Conservation (phyloP, 805 yeast species). For the Candida maesae region DNA sequence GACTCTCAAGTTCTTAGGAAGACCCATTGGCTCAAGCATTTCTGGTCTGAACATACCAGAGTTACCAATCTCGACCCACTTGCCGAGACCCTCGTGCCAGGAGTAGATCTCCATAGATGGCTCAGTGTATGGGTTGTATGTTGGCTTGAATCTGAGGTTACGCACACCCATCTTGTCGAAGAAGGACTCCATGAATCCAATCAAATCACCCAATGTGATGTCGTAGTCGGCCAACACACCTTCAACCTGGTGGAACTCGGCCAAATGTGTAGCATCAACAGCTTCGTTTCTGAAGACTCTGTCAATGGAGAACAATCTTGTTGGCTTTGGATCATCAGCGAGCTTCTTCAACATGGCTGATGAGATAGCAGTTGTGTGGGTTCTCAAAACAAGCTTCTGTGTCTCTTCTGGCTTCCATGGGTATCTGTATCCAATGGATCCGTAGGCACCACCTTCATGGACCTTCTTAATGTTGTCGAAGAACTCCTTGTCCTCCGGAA, state of each 20-base stretch:
- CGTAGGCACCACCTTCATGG: conserved; percentile 87
- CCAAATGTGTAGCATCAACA: conserved; percentile 98
- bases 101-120: conserved; percentile 98
- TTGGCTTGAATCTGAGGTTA: conserved; percentile 94
- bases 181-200: conserved; percentile 97
- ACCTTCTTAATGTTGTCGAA: conserved; percentile 76
- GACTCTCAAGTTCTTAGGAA: conserved; percentile 90
- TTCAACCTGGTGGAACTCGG: conserved; percentile 99
- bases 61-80: conserved; percentile 99
- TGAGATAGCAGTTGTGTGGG: conserved; percentile 96
- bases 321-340: conserved; percentile 85
- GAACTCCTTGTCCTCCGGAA: conserved; percentile 78
- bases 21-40: conserved; percentile 98
- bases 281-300: conserved; percentile 99
- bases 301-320: conserved; percentile 91
- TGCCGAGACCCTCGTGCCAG: conserved; percentile 88
- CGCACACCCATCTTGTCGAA: conserved; percentile 96
- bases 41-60: conserved; percentile 99
- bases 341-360: conserved; percentile 81
- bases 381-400: conserved; percentile 86
- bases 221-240: conserved; percentile 98
- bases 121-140: conserved; percentile 98
- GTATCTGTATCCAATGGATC: conserved; percentile 97
- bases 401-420: conserved; percentile 95
- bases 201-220: conserved; percentile 90